Percentiles rank a stretch among this genome's conserved stretches.
These are phyloP conservation scores for Phytophthora sp. DNA, from an alignment of 352 stramenopile genomes.

Conservation along the genomic window DNA sequence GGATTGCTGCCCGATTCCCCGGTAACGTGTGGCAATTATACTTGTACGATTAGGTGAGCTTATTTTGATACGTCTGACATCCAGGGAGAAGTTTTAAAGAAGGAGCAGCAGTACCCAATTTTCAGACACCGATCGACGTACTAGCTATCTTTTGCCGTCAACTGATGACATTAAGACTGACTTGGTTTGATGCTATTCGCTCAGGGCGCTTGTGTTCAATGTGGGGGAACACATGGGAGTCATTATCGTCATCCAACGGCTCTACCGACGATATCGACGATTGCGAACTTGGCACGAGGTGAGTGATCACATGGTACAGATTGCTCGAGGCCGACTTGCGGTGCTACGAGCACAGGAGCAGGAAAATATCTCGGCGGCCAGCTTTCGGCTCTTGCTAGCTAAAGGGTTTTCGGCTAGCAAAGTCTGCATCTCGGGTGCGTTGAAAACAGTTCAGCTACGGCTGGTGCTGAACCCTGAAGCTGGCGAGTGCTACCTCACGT, in stretches of 20 bases:
- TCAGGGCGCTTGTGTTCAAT: conserved; percentile 29
- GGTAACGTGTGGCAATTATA: conserved; percentile 19
- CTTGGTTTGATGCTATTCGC: not conserved
- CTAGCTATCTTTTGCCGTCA: not conserved
- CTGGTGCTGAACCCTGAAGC: conserved; percentile 50
- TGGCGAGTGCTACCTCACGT: conserved; percentile 75
- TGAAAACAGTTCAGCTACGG: conserved; percentile 71
- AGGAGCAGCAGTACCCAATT: conserved; percentile 45
- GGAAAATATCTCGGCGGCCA: conserved; percentile 52
- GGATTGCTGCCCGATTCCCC: conserved; percentile 62
- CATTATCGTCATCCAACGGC: conserved; percentile 34
- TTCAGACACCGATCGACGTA: conserved; percentile 42
- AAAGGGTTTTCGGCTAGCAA: conserved; percentile 70
- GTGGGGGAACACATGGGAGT: conserved; percentile 23
- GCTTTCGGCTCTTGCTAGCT: conserved; percentile 58
- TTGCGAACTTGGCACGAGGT: conserved; percentile 53
- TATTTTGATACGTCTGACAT: not conserved
- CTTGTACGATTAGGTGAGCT: not conserved
- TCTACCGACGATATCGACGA: conserved; percentile 55
- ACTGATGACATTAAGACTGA: not conserved
- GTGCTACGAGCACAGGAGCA: conserved; percentile 32
- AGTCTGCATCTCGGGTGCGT: conserved; percentile 64
- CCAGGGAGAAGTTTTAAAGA: conserved; percentile 48
- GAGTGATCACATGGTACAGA: conserved; percentile 42
- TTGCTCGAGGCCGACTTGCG: conserved; percentile 44